Base-by-base conservation (phyloP, 352 stramenopile genomes). In the Globisporangium takayamanum region DNA sequence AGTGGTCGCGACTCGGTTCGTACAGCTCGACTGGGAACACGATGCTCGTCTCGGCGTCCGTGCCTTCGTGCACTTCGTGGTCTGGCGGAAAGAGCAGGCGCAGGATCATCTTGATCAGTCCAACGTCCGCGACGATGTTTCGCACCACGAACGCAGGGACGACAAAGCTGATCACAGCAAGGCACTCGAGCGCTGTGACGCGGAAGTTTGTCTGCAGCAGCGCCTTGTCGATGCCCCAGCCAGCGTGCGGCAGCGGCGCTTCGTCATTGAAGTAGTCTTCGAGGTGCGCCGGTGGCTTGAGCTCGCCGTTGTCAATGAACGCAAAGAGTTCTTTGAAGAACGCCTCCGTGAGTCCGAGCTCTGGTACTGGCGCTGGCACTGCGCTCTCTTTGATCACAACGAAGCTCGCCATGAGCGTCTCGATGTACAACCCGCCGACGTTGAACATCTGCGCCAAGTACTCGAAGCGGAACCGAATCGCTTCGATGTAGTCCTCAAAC, bases 221-320 rank as follows among this genome's bases (percentile, higher is more conserved):
- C 28, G 69, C 55, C 59, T 70, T 63, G 7, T 74, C 59, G 20
- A 90, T 63, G 18, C 70, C 60, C 83, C 83, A 93, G 2, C 83
- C 83, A 42, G 70, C 69, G 59, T 85, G 80, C 3, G 82, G 79
- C 36, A 67, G 54, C 33, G 87, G 67, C 6, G 53, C 55, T 47
- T 78, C 59, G 18, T 61, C 47, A 7, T 54, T 50, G 14, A 73
- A 74, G 3, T 76, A 65, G 0, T 69, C 60, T 41, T 72, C 58
- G 5, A 70, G 50, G 50, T 70, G 53, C 14, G 70, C 57, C 14
- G 74, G 72, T n/a, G 50, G 62, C 14, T 70, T 50, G 7, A 89
- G 64, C 41, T 88, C 69, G 14, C 72, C 83, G 48, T 66, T 89
- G 26, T 89, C 79, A 50, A 95, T 85, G 60, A 93, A 95, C n/a